Percentiles rank a stretch among this genome's conserved stretches.
Evolutionary conservation across 2,329 filamentous ascomycete species (phyloP).

Genomic region (Xenosphaeropsis pyriputrescens): DNA sequence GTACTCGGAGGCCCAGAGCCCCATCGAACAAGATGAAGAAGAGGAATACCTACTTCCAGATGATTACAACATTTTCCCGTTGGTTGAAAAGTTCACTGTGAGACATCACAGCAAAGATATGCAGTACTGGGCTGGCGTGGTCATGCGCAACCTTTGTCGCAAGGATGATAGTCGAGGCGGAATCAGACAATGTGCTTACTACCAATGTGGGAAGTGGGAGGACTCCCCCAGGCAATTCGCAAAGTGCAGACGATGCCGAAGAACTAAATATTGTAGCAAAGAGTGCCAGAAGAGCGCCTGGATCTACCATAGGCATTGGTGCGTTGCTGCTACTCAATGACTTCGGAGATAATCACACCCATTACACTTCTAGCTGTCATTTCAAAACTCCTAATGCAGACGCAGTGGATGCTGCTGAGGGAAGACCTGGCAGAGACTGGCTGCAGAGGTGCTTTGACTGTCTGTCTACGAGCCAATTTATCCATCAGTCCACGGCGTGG

Average conservation of each 20-base stretch:
- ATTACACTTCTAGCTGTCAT: too few relatives aligned
- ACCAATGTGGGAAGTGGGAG: slow-evolving; percentile 97
- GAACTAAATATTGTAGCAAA: slow-evolving; percentile 99
- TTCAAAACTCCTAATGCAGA: too few relatives aligned
- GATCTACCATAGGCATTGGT: slow-evolving; percentile 98
- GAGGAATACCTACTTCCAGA: slow-evolving; percentile 86
- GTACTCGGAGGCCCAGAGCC: slow-evolving; percentile 17
- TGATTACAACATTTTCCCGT: slow-evolving; percentile 94
- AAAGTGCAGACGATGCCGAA: slow-evolving; percentile 88
- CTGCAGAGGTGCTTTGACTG: too few relatives aligned
- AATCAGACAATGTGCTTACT: slow-evolving; percentile 94
- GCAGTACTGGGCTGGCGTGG: slow-evolving; percentile 99
- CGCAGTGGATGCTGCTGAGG: too few relatives aligned
- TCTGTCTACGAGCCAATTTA: too few relatives aligned
- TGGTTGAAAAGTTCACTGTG: slow-evolving; percentile 97
- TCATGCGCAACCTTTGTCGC: slow-evolving; percentile 96
- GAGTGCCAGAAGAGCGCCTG: slow-evolving; percentile 98
- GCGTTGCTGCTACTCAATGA: slow-evolving; percentile 47
- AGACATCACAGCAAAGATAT: slow-evolving; percentile 91
- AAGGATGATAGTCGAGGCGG: slow-evolving; percentile 93
- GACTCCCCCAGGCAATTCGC: slow-evolving; percentile 93
- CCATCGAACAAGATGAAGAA: slow-evolving; percentile 45
- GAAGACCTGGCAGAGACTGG: too few relatives aligned
- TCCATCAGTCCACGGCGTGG: too few relatives aligned
- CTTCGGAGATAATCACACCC: too few relatives aligned